Evolutionary conservation across 2,329 filamentous ascomycete species (phyloP), one percentile per base, ranked within the genome.

Genomic region (Cladosporium sp.): DNA sequence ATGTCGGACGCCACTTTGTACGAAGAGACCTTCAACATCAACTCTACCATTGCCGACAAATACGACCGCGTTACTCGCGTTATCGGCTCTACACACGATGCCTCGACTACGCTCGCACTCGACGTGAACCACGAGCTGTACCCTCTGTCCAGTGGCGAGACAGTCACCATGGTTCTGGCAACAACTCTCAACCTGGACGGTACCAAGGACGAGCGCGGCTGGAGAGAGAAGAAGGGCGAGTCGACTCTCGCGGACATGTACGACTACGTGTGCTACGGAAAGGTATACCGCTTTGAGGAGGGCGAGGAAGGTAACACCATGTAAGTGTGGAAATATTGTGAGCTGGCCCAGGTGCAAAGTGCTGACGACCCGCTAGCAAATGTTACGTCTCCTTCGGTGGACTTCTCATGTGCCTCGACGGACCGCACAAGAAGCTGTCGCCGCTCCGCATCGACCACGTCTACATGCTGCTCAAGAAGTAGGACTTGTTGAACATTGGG

Each of bases 91-190:
- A 94, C 90, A 28, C 84, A 86, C 71, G 92, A 96, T 80, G 87
- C 86, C 73, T 84, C 87, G 70, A 92, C 91, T 34, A 85, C 87
- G 70, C 89, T 98, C 82, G 89, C 88, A 6, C 90, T 99, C 68
- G 95, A 99, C 81, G 88, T 98, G 80, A 97, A 98, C 84, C 90
- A 88, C 66, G 94, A 99, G 81, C 87, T 99, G 8, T 97, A 95
- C 80, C 92, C 92, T 2, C 87, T 91, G 73, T 78, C 83, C 47
- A 82, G 88, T 10, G 91, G 90, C 76, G 93, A 97, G 72, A 90
- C 85, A 15, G 80, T 99, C 66, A 90, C 91, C 70, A 84, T 97
- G 70, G 88, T 94, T 12, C 84, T 99, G 65, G 92, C 94, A 18
- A 93, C 90, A 5, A 95, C 92, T 21, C 84, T 99, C 65, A 88